Evolutionary conservation across 768 basidiomycete genomes (phyloP).

Genomic region (Nidula microcarpa): DNA sequence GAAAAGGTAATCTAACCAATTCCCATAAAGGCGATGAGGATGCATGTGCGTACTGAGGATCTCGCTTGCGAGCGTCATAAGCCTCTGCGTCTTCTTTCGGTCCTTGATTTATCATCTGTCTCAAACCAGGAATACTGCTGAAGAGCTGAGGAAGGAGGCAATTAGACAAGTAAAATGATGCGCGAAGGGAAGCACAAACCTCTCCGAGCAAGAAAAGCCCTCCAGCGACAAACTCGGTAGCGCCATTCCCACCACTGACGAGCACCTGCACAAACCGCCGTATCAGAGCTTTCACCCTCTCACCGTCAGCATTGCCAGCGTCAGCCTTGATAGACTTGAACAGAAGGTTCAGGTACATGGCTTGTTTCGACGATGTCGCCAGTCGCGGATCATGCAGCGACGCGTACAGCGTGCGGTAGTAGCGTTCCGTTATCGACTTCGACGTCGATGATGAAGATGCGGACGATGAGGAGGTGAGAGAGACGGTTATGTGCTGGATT

Average conservation of each 20-base stretch:
- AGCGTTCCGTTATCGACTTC: conserved; percentile 57
- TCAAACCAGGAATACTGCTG: conserved; percentile 36
- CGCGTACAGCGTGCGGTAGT: conserved; percentile 85
- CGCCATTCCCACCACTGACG: conserved; percentile 63
- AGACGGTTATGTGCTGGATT: conserved; percentile 76
- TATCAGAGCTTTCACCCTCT: conserved; percentile 77
- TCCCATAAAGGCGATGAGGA: conserved; percentile 85
- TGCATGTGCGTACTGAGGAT: conserved; percentile 84
- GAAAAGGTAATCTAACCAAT: conserved; percentile 49
- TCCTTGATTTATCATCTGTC: conserved; percentile 30
- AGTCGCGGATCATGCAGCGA: conserved; percentile 84
- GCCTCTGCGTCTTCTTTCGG: conserved; percentile 20
- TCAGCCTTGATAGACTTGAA: conserved; percentile 85
- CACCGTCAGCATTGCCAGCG: conserved; percentile 42
- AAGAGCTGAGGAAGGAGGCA: conserved; percentile 27
- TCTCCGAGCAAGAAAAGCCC: conserved; percentile 86
- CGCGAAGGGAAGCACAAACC: conserved; percentile 37
- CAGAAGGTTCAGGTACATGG: conserved; percentile 92
- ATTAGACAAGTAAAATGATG: not conserved
- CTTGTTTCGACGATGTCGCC: conserved; percentile 83
- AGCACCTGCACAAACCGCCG: conserved; percentile 82
- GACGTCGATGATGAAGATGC: conserved; percentile 37
- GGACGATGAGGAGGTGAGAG: conserved; percentile 38
- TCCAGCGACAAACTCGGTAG: conserved; percentile 85
- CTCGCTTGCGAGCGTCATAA: conserved; percentile 89